These are phyloP conservation scores for Nakazawaea populi DNA, from an alignment of 805 yeast species.

Conservation along the genomic window DNA sequence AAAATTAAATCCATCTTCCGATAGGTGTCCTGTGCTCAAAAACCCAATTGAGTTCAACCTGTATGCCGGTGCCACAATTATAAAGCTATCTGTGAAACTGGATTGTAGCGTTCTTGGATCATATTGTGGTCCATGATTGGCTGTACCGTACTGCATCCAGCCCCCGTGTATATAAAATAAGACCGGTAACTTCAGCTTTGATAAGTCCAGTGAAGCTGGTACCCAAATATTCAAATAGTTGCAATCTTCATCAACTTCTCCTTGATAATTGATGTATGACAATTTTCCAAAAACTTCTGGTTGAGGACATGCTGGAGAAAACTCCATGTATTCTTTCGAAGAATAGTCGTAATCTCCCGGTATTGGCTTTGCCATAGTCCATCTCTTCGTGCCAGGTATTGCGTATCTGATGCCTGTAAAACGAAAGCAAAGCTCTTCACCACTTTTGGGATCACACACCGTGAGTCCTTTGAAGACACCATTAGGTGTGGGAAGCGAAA, in stretches of 20 bases:
- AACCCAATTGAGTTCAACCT: constrained; percentile 36
- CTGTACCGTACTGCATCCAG: constrained; percentile 31
- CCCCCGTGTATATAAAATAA: constrained; percentile 38
- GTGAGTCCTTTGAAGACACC: constrained; percentile 8
- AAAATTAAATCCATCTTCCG: constrained; percentile 25
- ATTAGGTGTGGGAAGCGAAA: neutral
- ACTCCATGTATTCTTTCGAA: constrained; percentile 24
- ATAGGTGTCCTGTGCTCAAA: constrained; percentile 29
- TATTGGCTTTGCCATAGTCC: constrained; percentile 22
- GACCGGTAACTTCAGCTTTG: constrained; percentile 26
- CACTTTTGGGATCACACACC: constrained; percentile 2
- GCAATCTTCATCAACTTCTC: constrained; percentile 24
- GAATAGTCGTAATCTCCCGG: constrained; percentile 24
- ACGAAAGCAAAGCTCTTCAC: constrained; percentile 13
- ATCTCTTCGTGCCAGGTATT: constrained; percentile 25
- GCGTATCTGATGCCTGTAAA: constrained; percentile 30
- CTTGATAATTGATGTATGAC: neutral
- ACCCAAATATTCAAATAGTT: constrained; percentile 32
- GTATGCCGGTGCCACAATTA: constrained; percentile 32
- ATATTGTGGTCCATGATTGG: constrained; percentile 13
- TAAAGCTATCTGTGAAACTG: constrained; percentile 24
- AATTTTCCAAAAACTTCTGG: constrained; percentile 13
- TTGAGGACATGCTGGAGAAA: constrained; percentile 23
- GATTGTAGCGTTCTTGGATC: constrained; percentile 20
- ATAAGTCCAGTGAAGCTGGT: constrained; percentile 19